phyloP scores from a whole-genome alignment of 2,329 filamentous ascomycete genomes.

The Furcasterigmium sp. region DNA sequence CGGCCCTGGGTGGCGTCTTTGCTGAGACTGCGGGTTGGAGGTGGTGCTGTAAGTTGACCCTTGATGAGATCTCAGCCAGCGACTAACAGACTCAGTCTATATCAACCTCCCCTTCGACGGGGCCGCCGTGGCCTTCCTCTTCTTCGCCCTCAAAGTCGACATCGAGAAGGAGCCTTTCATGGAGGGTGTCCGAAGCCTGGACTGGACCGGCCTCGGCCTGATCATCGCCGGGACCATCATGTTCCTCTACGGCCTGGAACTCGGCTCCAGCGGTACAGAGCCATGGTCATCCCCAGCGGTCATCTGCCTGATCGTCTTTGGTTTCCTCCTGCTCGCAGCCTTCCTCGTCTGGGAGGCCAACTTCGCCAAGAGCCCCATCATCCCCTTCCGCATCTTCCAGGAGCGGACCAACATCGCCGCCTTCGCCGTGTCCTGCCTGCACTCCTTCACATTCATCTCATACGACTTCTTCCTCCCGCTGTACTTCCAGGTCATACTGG shows the following conservation, averaged over 20 bases:
- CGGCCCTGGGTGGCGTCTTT: slow-evolving; percentile 52
- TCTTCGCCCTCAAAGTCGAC: slow-evolving; percentile 41
- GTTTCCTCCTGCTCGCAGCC: slow-evolving; percentile 30
- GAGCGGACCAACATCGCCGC: slow-evolving; percentile 43
- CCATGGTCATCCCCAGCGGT: slow-evolving; percentile 48
- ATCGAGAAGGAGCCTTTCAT: slow-evolving; percentile 49
- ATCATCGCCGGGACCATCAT: slow-evolving; percentile 54
- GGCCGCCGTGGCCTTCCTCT: slow-evolving; percentile 28
- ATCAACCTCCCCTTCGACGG: slow-evolving; percentile 39
- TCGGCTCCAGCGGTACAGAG: slow-evolving; percentile 43
- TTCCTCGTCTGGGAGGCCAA: slow-evolving; percentile 49
- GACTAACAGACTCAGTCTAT: slow-evolving; percentile 19
- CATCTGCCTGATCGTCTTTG: slow-evolving; percentile 47
- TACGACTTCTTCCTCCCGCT: slow-evolving; percentile 57
- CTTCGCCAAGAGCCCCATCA: slow-evolving; percentile 50
- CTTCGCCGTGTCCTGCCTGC: slow-evolving; percentile 25
- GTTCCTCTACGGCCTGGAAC: slow-evolving; percentile 57
- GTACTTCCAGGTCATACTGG: slow-evolving; percentile 53
- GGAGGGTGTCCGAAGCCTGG: slow-evolving; percentile 46
- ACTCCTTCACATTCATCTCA: slow-evolving; percentile 45
- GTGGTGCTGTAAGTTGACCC: slow-evolving; percentile 42
- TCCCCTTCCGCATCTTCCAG: slow-evolving; percentile 48
- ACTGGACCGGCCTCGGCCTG: slow-evolving; percentile 44
- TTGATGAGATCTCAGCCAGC: too few species aligned
- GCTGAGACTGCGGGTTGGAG: slow-evolving; percentile 51